These are phyloP conservation scores for Silene coronaria DNA, from an alignment of 179 eudicot species.

Conservation along the genomic window DNA sequence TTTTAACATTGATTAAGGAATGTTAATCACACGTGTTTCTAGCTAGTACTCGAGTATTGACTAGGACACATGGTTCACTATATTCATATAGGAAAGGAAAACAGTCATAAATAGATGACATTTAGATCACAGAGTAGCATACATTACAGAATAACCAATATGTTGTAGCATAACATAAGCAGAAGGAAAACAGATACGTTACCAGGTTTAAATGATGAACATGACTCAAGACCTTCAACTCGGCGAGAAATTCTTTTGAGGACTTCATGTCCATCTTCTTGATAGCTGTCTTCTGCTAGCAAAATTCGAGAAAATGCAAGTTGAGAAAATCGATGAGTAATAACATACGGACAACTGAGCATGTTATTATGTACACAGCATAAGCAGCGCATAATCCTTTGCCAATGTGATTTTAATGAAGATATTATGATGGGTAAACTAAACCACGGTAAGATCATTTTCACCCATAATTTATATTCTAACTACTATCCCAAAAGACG, in stretches of 20 bases:
- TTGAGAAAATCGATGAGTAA: background rate
- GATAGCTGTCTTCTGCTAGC: slow-evolving; percentile 54
- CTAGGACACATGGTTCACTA: background rate
- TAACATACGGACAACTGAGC: background rate
- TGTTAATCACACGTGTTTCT: no score
- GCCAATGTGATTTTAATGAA: background rate
- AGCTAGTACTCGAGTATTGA: no score
- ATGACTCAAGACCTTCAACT: slow-evolving; percentile 51
- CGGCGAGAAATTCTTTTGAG: slow-evolving; percentile 54
- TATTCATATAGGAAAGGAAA: background rate
- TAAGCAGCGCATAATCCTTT: background rate
- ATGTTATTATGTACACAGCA: background rate
- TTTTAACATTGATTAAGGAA: no score
- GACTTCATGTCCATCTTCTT: slow-evolving; percentile 64
- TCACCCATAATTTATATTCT: background rate
- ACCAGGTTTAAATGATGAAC: slow-evolving; percentile 75
- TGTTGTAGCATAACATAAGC: background rate
- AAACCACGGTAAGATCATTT: background rate
- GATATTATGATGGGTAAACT: background rate
- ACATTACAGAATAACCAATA: background rate
- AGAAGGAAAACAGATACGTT: slow-evolving; percentile 5
- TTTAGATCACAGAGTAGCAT: background rate
- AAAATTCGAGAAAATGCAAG: background rate
- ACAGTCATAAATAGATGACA: background rate
- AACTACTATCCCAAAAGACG: no score